phyloP scores from a whole-genome alignment of 1,139 yeast genomes.

The Debaryomyces fabryi region DNA sequence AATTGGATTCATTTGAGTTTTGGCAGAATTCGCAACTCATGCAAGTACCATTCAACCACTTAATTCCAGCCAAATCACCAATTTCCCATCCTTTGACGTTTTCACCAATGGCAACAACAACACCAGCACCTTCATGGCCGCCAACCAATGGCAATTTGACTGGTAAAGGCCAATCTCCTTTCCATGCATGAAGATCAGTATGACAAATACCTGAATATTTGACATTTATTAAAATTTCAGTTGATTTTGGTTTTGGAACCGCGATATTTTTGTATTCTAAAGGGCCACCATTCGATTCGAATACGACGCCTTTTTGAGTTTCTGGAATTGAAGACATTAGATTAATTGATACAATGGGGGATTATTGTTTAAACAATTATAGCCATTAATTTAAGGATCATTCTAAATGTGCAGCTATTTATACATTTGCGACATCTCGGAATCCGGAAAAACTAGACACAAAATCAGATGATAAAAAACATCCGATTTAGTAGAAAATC shows the following conservation, averaged over 20 bases:
- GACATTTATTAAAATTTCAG: constrained; percentile 66
- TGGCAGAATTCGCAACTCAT: constrained; percentile 70
- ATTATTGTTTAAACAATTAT: not conserved
- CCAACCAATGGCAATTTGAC: constrained; percentile 74
- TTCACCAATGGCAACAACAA: constrained; percentile 70
- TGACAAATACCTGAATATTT: constrained; percentile 81
- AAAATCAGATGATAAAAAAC: not conserved
- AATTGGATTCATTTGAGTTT: constrained; percentile 64
- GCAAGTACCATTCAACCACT: constrained; percentile 78
- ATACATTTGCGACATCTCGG: not conserved
- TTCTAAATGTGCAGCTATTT: not conserved
- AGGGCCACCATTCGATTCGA: constrained; percentile 43
- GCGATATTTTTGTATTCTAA: constrained; percentile 64
- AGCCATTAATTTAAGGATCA: not conserved
- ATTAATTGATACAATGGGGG: not conserved
- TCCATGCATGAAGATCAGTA: constrained; percentile 80
- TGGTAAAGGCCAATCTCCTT: constrained; percentile 75
- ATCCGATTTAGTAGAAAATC: not conserved
- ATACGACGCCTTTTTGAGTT: constrained; percentile 43
- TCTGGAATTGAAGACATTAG: constrained; percentile 25
- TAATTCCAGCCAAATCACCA: constrained; percentile 75
- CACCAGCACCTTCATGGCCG: constrained; percentile 86
- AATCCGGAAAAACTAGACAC: not conserved
- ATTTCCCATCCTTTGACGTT: constrained; percentile 67
- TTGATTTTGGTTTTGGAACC: constrained; percentile 70